Evolutionary conservation across 495 filamentous ascomycete genomes (phyloP).

Genomic region (Collariella sp.): DNA sequence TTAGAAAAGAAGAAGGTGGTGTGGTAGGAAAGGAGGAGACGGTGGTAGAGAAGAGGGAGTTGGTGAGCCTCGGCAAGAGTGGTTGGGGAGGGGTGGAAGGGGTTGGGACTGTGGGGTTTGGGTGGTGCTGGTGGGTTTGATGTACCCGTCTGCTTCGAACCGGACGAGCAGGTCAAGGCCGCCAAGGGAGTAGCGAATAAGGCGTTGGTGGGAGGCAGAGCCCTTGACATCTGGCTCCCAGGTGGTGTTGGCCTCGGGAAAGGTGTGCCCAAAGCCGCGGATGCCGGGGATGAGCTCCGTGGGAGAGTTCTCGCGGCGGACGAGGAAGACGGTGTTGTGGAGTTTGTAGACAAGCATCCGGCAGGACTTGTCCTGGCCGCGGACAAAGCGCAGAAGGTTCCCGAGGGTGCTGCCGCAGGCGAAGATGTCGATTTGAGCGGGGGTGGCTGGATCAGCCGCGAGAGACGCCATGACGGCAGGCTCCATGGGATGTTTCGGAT

Average conservation of each 20-base stretch:
- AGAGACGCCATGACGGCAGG: slow-evolving; percentile 42
- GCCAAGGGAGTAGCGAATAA: slow-evolving; percentile 51
- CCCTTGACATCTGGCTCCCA: slow-evolving; percentile 42
- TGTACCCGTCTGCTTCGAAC: slow-evolving; percentile 55
- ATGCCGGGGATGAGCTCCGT: slow-evolving; percentile 43
- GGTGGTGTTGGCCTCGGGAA: slow-evolving; percentile 55
- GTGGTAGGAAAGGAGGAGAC: not conserved
- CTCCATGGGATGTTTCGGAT: slow-evolving; percentile 48
- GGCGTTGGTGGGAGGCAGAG: slow-evolving; percentile 53
- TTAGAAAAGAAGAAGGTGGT: not conserved
- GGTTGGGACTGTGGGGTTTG: not conserved
- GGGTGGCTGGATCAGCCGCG: slow-evolving; percentile 15
- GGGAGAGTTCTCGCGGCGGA: slow-evolving; percentile 50
- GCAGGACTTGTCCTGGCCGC: slow-evolving; percentile 38
- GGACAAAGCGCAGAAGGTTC: slow-evolving; percentile 44
- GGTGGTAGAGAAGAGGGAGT: not conserved
- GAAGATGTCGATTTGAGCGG: slow-evolving; percentile 47
- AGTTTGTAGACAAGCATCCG: slow-evolving; percentile 52
- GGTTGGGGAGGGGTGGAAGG: not conserved
- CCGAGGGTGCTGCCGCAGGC: slow-evolving; percentile 55
- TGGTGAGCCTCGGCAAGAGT: slow-evolving; percentile 6
- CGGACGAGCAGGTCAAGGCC: slow-evolving; percentile 49
- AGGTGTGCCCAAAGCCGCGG: slow-evolving; percentile 54
- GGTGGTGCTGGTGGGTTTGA: not conserved
- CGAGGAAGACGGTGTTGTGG: slow-evolving; percentile 53